Percentiles rank a stretch among this genome's conserved stretches.
Evolutionary conservation across 2,329 filamentous ascomycete species (phyloP).

Genomic region (Hyphodiscus sp.): DNA sequence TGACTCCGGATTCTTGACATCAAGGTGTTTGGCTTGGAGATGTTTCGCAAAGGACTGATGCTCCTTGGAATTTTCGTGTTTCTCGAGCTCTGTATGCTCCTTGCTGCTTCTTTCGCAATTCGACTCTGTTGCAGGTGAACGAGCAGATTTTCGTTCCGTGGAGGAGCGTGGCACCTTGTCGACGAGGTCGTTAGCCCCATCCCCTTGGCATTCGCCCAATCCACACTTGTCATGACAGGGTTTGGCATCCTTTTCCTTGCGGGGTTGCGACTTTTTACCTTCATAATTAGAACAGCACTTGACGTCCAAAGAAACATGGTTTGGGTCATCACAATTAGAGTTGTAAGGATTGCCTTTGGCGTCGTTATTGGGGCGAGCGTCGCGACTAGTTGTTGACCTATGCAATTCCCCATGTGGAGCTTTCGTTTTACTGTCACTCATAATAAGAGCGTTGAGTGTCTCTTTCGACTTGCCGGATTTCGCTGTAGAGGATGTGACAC

Average conservation of each 20-base stretch:
- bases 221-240: neutral
- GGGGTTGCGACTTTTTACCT: neutral
- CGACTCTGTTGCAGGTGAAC: neutral
- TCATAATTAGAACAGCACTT: constrained; percentile 4
- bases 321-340: neutral
- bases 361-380: neutral
- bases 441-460: neutral
- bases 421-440: neutral
- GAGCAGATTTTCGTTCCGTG: neutral
- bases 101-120: neutral
- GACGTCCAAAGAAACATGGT: neutral
- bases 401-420: neutral
- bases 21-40: neutral
- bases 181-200: constrained; percentile 4
- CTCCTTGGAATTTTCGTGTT: constrained; percentile 2
- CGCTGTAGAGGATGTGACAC: neutral
- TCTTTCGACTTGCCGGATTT: neutral
- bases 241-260: neutral
- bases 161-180: neutral
- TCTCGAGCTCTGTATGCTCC: neutral
- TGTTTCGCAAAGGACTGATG: constrained; percentile 4
- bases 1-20: neutral
- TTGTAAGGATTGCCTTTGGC: neutral
- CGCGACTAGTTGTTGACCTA: neutral
- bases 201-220: constrained; percentile 4